Percentiles rank a stretch among this genome's conserved stretches.
Conservation (phyloP, 139 green algal genomes). For the Chlorella sp. region DNA sequence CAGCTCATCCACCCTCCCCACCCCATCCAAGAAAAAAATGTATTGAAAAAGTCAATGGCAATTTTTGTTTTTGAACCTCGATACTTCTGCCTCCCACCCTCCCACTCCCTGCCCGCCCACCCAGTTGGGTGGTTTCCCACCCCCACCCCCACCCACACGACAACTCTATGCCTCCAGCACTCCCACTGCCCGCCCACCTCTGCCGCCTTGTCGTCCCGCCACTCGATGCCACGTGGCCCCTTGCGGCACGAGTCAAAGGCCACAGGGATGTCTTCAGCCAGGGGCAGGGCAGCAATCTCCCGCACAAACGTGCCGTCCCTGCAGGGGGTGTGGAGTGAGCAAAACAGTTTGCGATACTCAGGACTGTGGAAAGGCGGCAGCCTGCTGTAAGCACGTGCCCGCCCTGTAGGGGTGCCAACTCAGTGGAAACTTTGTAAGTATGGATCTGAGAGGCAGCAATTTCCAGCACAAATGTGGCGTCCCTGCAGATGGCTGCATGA, state of each 20-base stretch:
- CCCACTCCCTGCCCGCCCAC: too few species aligned
- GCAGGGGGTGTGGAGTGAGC: background rate
- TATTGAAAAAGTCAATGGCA: too few species aligned
- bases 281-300: constrained; percentile 83
- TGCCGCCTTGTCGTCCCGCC: constrained; percentile 85
- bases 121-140: too few species aligned
- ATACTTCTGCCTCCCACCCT: too few species aligned
- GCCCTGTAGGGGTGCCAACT: background rate
- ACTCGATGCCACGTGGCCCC: constrained; percentile 87
- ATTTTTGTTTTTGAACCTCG: too few species aligned
- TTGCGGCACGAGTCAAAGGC: constrained; percentile 84
- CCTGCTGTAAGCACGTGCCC: background rate
- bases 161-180: background rate
- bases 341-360: background rate
- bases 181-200: constrained; percentile 54
- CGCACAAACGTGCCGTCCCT: constrained; percentile 65
- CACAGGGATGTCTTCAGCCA: constrained; percentile 97
- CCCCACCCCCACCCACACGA: too few species aligned
- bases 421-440: background rate
- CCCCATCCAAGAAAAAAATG: too few species aligned
- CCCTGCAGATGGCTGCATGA: background rate
- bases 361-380: background rate
- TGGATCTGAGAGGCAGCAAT: background rate
- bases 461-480: background rate
- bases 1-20: too few species aligned